phyloP scores from a whole-genome alignment of 163 green algal genomes.

The Prototheca cutis region DNA sequence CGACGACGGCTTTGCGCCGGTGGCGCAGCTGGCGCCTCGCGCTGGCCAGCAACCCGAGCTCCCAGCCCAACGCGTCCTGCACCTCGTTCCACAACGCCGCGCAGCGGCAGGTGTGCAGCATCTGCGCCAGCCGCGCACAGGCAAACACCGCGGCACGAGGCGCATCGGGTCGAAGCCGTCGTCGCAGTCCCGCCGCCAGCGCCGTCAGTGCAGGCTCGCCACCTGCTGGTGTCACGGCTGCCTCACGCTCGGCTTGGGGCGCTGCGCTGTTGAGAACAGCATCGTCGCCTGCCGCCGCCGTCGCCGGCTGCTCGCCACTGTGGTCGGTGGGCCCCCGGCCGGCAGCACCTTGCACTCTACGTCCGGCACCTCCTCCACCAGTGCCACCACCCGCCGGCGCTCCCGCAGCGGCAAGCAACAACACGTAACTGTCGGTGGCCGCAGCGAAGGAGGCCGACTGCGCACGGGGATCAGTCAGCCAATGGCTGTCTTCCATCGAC shows the following conservation, averaged over 20 bases:
- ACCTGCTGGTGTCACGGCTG: too few species aligned
- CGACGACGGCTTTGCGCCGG: neutral
- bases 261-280: too few species aligned
- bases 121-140: neutral
- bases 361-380: too few species aligned
- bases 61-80: neutral
- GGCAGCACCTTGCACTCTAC: too few species aligned
- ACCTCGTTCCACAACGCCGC: neutral
- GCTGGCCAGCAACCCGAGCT: neutral
- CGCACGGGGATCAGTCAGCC: too few species aligned
- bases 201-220: neutral
- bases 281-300: too few species aligned
- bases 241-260: too few species aligned
- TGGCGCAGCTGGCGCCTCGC: too few species aligned
- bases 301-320: too few species aligned
- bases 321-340: too few species aligned
- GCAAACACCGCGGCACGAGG: too few species aligned
- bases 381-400: too few species aligned
- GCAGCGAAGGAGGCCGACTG: neutral
- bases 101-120: neutral
- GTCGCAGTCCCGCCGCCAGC: neutral
- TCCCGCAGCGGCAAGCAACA: neutral
- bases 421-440: neutral
- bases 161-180: neutral
- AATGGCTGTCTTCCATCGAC: neutral